Conservation (phyloP, 805 yeast genomes). For the Millerozyma miso region DNA sequence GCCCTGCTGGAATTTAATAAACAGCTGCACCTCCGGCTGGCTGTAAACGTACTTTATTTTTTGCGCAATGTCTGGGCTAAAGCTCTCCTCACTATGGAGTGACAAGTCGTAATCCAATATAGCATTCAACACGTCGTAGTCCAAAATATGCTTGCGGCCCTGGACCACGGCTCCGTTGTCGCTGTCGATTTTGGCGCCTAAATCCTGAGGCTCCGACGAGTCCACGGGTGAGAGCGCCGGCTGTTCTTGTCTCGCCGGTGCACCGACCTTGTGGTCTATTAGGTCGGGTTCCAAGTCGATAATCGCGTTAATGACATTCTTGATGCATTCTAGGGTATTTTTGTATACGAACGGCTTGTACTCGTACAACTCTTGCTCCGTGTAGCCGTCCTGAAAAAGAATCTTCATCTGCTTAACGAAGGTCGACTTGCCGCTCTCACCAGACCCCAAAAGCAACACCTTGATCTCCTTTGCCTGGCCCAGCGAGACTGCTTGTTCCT, state of each 20-base stretch:
- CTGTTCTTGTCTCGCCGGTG: not conserved
- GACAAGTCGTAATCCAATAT: slow-evolving; percentile 46
- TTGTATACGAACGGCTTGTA: slow-evolving; percentile 76
- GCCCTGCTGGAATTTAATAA: slow-evolving; percentile 57
- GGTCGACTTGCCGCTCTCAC: slow-evolving; percentile 81
- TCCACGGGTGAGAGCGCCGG: not conserved
- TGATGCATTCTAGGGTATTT: slow-evolving; percentile 74
- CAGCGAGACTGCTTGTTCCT: slow-evolving; percentile 2
- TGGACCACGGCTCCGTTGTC: not conserved
- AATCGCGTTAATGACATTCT: slow-evolving; percentile 65
- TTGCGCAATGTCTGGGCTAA: slow-evolving; percentile 47
- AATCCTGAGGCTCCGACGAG: slow-evolving; percentile 8
- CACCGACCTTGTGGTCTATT: slow-evolving; percentile 15
- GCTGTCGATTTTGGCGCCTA: slow-evolving; percentile 8
- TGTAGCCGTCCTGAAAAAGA: slow-evolving; percentile 66
- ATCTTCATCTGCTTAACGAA: slow-evolving; percentile 80
- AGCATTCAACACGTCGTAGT: slow-evolving; percentile 37
- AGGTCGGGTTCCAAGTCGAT: slow-evolving; percentile 44
- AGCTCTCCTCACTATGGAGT: slow-evolving; percentile 48
- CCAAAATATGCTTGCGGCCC: slow-evolving; percentile 17
- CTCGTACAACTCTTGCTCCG: slow-evolving; percentile 65
- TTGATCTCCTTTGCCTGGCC: slow-evolving; percentile 49
- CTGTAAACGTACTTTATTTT: slow-evolving; percentile 55
- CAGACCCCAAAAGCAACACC: slow-evolving; percentile 79
- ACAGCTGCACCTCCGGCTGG: slow-evolving; percentile 49